These are phyloP conservation scores for Smallanthus sonchifolius DNA, from an alignment of 129 eudicot genomes.

Conservation along the genomic window DNA sequence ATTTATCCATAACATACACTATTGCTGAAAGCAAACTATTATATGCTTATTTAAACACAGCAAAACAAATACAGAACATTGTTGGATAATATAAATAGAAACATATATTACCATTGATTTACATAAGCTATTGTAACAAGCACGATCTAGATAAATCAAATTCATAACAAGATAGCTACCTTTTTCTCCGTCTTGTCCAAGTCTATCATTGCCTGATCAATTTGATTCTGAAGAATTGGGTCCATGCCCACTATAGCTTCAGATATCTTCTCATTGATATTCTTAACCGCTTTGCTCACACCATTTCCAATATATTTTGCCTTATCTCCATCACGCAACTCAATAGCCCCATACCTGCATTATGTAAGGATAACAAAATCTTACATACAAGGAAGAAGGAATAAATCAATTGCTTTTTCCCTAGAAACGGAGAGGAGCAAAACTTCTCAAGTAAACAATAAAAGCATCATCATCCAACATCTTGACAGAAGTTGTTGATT, in stretches of 20 bases:
- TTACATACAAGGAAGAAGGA: neutral
- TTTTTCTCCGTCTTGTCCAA: conserved; percentile 93
- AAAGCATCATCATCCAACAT: neutral
- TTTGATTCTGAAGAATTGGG: conserved; percentile 91
- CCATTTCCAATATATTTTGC: conserved; percentile 87
- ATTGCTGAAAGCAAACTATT: neutral
- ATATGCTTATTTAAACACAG: neutral
- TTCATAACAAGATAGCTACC: conserved; percentile 35
- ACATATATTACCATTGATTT: neutral
- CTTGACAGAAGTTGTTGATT: neutral
- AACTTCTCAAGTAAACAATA: neutral
- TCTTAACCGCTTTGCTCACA: conserved; percentile 75
- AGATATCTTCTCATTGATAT: conserved; percentile 84
- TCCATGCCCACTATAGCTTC: conserved; percentile 97
- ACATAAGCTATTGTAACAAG: neutral
- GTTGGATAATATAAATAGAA: neutral
- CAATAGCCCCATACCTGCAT: conserved; percentile 88
- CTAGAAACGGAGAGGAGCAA: neutral
- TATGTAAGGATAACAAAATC: conserved; percentile 14
- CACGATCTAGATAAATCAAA: neutral
- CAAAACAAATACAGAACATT: neutral
- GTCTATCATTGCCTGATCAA: conserved; percentile 94
- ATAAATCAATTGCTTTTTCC: neutral
- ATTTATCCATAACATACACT: neutral
- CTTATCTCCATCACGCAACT: conserved; percentile 90